These are phyloP conservation scores for Pseudocercospora crystallina DNA, from an alignment of 2,329 filamentous ascomycete genomes.

Conservation along the genomic window DNA sequence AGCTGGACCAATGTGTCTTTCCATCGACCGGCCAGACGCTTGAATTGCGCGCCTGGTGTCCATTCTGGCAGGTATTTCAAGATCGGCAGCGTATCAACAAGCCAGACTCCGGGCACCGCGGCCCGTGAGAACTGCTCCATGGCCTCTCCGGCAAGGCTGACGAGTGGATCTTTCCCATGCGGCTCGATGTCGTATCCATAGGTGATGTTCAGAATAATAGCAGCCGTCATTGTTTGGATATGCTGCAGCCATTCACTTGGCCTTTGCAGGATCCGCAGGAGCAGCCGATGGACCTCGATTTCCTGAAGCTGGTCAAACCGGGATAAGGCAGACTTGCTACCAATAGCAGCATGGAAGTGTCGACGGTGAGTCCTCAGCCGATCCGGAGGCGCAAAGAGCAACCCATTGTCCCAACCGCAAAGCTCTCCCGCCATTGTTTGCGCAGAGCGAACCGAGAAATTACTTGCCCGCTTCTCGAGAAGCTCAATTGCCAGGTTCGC, in stretches of 20 bases:
- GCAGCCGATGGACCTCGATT: conserved; percentile 45
- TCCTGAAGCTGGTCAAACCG: conserved; percentile 43
- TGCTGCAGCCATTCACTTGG: conserved; percentile 44
- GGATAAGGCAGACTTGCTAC: conserved; percentile 40
- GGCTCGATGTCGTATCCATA: conserved; percentile 50
- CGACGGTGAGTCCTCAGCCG: conserved; percentile 41
- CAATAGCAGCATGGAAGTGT: conserved; percentile 45
- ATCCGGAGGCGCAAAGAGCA: conserved; percentile 19
- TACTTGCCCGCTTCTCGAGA: conserved; percentile 39
- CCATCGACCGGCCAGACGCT: conserved; percentile 42
- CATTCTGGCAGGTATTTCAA: conserved; percentile 46
- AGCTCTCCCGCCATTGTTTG: conserved; percentile 25
- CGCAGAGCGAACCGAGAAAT: conserved; percentile 38
- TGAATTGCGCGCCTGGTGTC: conserved; percentile 48
- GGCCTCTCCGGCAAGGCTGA: conserved; percentile 42
- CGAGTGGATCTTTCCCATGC: conserved; percentile 42
- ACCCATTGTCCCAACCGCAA: conserved; percentile 40
- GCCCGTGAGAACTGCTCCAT: conserved; percentile 45
- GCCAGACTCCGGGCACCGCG: conserved; percentile 44
- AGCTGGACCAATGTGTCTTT: conserved; percentile 33
- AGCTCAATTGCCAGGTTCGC: conserved; percentile 39
- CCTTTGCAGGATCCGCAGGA: conserved; percentile 41
- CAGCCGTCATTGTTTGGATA: conserved; percentile 41
- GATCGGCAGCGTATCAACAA: conserved; percentile 40
- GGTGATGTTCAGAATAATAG: conserved; percentile 44